These are phyloP conservation scores for Cucumis variabilis DNA, from an alignment of 331 rosid species.

Conservation along the genomic window DNA sequence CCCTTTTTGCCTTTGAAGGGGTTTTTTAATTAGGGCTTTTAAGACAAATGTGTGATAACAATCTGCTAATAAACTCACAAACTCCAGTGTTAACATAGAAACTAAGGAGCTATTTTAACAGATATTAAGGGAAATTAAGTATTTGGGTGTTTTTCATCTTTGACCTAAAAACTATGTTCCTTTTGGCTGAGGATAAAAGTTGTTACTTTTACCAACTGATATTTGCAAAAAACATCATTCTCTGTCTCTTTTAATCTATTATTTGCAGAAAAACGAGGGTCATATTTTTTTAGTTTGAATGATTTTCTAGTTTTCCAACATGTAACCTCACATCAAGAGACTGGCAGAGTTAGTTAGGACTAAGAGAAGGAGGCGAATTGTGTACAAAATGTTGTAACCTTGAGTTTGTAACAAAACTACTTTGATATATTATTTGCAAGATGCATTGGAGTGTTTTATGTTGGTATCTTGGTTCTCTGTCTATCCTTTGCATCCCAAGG, in stretches of 20 bases:
- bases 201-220: neutral
- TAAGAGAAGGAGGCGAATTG: neutral
- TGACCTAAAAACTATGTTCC: neutral
- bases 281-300: neutral
- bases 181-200: neutral
- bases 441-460: neutral
- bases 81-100: too few relatives aligned
- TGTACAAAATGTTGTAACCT: neutral
- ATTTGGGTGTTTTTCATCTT: neutral
- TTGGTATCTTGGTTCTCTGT: neutral
- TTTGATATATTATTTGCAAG: neutral
- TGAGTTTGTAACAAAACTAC: slow-evolving; percentile 4
- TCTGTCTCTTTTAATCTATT: too few relatives aligned
- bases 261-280: too few relatives aligned
- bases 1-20: neutral
- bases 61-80: neutral
- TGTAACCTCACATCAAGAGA: neutral
- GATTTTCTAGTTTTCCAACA: neutral
- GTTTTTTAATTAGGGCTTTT: neutral
- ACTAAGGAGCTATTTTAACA: too few relatives aligned
- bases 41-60: neutral
- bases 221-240: neutral
- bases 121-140: too few relatives aligned
- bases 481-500: neutral
- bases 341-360: neutral